Evolutionary conservation across 1,284 basidiomycete genomes (phyloP), one percentile per base, ranked within the genome.

Genomic region (Wallemia ichthyophaga): DNA sequence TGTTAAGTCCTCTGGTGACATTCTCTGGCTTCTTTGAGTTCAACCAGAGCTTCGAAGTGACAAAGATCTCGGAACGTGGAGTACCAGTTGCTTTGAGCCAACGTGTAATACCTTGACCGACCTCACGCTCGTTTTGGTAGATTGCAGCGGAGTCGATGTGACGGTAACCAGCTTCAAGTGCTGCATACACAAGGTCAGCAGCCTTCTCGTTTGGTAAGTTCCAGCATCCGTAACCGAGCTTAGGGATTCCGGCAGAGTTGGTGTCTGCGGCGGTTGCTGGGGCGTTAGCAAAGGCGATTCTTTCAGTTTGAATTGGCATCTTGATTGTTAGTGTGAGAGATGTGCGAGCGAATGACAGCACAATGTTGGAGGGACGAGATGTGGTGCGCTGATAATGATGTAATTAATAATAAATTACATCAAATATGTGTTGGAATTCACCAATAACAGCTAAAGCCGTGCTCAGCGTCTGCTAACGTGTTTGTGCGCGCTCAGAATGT

Each of bases 81-180:
- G 89, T 76, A 31, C 84, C 85, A 59, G 80, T 81, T 55, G 75
- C 76, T 65, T 75, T 78, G 60, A 62, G 62, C 62, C 65, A 68
- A 59, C 66, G 64, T 61, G 64, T 63, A 70, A 91, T 80, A 21
- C 85, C 86, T 63, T 81, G 75, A 15, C 85, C 86, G 25, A 91
- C 85, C 66, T 85, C 80, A 65, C 81, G 78, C 69, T 92, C 80
- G 67, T 82, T 83, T 63, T 72, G 63, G 69, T 85, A 83, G 59
- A 48, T 48, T 3, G 37, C 37, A 5, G 37, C 37, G n/a, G 9
- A 11, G 37, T 48, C 37, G 13, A 48, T 15, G n/a, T 48, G 37
- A 21, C 37, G 37, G 37, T 48, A 48, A 48, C 37, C 37, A 48
- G 37, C 37, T 21, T 48, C n/a, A 21, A 48, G 37, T 11, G 37